Evolutionary conservation across 2,329 filamentous ascomycete species (phyloP).

Genomic region (Helminthosporium solani): DNA sequence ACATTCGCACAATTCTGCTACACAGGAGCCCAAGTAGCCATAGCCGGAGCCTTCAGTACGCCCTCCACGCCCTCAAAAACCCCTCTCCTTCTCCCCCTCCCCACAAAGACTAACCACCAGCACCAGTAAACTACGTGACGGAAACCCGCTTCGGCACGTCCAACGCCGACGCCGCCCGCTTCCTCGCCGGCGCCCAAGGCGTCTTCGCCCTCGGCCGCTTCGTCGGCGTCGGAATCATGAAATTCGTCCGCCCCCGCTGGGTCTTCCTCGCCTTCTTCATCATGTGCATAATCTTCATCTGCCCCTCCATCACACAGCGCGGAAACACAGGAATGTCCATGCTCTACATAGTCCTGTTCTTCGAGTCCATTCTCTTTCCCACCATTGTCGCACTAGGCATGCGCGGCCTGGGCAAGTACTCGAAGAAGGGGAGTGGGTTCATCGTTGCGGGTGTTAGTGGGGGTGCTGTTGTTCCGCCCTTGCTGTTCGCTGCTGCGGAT

Average conservation of each 20-base stretch:
- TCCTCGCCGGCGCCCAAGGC: conserved; percentile 72
- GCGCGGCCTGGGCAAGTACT: conserved; percentile 72
- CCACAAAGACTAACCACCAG: conserved; percentile 43
- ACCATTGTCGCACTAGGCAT: conserved; percentile 79
- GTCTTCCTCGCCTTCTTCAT: conserved; percentile 70
- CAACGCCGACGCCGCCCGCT: conserved; percentile 62
- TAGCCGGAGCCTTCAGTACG: conserved; percentile 43
- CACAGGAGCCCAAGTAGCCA: conserved; percentile 68
- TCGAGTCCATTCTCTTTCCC: conserved; percentile 80
- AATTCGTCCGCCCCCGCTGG: conserved; percentile 64
- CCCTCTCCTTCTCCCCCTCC: conserved; percentile 52
- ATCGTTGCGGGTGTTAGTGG: conserved; percentile 72
- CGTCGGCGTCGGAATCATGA: conserved; percentile 65
- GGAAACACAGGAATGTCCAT: conserved; percentile 61
- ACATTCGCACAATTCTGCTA: conserved; percentile 78
- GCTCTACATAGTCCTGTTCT: conserved; percentile 71
- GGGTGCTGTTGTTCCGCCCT: conserved; percentile 70
- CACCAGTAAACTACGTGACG: conserved; percentile 45
- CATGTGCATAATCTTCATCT: conserved; percentile 60
- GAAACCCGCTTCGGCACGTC: conserved; percentile 47
- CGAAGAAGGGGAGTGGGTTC: conserved; percentile 72
- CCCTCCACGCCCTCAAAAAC: conserved; percentile 50
- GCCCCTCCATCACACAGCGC: conserved; percentile 54
- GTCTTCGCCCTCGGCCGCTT: conserved; percentile 73
- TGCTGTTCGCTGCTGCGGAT: conserved; percentile 69